These are phyloP conservation scores for Panicum miliaceum DNA, from an alignment of 176 grass and related monocot species.

Conservation along the genomic window DNA sequence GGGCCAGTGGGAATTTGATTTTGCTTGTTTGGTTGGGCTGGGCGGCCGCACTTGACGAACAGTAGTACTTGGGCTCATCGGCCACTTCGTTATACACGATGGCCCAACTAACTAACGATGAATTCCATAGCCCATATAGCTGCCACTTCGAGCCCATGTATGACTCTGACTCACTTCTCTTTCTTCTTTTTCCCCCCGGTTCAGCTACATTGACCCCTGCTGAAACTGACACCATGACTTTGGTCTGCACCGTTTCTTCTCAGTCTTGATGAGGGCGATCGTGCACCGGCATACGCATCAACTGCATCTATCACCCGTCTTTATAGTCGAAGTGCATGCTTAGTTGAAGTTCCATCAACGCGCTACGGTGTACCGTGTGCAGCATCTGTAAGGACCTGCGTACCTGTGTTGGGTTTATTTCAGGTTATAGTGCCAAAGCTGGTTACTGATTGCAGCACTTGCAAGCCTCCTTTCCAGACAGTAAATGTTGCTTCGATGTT, in stretches of 20 bases:
- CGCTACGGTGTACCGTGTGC: not conserved
- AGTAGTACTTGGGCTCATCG: too few relatives aligned
- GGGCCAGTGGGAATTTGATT: not conserved
- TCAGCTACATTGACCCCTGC: not conserved
- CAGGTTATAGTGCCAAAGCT: not conserved
- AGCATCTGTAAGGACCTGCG: not conserved
- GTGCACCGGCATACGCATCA: not conserved
- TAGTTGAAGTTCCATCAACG: not conserved
- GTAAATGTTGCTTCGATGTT: too few relatives aligned
- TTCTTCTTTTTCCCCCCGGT: not conserved
- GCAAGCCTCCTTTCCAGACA: not conserved
- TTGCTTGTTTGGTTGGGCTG: not conserved
- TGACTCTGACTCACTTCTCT: not conserved
- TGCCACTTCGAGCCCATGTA: not conserved
- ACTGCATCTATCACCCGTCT: constrained; percentile 11
- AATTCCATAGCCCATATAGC: too few relatives aligned
- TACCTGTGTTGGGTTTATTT: constrained; percentile 13
- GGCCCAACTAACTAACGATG: too few relatives aligned
- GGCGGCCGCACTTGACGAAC: too few relatives aligned
- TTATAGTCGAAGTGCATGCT: not conserved
- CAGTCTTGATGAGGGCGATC: not conserved
- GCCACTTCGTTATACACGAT: too few relatives aligned
- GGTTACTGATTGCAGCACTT: not conserved
- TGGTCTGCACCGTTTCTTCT: not conserved
- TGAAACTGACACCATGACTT: not conserved